Base-by-base conservation (phyloP, 495 filamentous ascomycete genomes). In the Astrocystis sublimbata region DNA sequence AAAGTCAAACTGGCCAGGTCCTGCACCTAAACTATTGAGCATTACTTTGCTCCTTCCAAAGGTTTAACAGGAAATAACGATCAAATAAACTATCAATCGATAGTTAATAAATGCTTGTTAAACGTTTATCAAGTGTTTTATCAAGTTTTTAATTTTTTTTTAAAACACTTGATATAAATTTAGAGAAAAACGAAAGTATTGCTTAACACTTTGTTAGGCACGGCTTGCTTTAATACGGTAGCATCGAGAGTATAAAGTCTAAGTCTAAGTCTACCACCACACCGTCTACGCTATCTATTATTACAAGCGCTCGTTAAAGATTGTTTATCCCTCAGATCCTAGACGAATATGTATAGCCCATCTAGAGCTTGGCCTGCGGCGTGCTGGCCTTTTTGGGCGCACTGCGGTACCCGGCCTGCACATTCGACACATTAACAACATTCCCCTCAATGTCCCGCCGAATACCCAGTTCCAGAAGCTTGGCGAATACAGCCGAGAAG, bases 391-490 rank as follows among this genome's bases (percentile, higher is more conserved):
- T 87, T 79, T 85, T 85, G 13, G 85, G 83, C 19, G 84, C 84
- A 33, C 83, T 81, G 45, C 75, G 56, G 65, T 87, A 87, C 4
- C 83, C 84, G 38, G 81, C 81, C 52, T 81, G 68, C 30, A 68
- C 67, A 67, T 84, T 83, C 61, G 85, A 83, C 23, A 76, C 75
- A 66, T 86, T 85, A 45, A 76, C 68, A 38, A 86, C 69, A 5
- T 55, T 68, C 6, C 81, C 85, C 17, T 76, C 67, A 6, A 64
- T 79, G 66, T 87, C 84, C 47, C 85, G 78, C 42, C 71, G 62
- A 49, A 87, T 85, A 4, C 85, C 84, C 60, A 88, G 67, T 73
- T 87, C 84, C 38, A 86, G 52, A 74, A 88, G 65, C 73, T 87
- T 88, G n/a, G 78, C 79, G 70, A 87, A 88, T 10, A 78, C 84